Conservation (phyloP, 2,329 filamentous ascomycete species). For the Fusarium staphyleae region DNA sequence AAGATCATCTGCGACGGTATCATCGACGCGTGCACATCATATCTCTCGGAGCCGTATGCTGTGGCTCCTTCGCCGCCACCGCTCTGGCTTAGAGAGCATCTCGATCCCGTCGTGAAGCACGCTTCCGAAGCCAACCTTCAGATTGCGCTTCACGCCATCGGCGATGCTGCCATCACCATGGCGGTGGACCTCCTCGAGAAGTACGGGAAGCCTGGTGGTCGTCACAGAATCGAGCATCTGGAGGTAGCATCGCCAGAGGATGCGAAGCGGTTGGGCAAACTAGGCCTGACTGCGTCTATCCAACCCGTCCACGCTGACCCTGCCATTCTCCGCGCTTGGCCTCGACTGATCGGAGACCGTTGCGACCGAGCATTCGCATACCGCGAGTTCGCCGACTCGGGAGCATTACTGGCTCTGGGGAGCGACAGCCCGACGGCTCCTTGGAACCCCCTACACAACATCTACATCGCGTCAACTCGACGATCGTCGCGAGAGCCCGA, state of each 20-base stretch:
- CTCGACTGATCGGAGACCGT: constrained; percentile 60
- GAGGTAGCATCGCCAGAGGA: constrained; percentile 64
- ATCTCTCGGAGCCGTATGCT: constrained; percentile 63
- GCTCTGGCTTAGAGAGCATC: constrained; percentile 61
- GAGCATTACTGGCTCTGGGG: constrained; percentile 61
- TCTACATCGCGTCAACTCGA: constrained; percentile 64
- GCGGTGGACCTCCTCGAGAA: constrained; percentile 62
- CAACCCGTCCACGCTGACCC: constrained; percentile 66
- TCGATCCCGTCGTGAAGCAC: constrained; percentile 60
- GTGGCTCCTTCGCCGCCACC: constrained; percentile 52
- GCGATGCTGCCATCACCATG: constrained; percentile 63
- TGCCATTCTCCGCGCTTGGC: constrained; percentile 67
- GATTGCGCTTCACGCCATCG: constrained; percentile 69
- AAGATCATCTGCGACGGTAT: constrained; percentile 71
- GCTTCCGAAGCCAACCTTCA: constrained; percentile 63
- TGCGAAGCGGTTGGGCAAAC: constrained; percentile 59
- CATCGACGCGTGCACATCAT: constrained; percentile 68
- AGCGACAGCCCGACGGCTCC: constrained; percentile 65
- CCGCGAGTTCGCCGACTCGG: constrained; percentile 62
- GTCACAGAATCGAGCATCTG: constrained; percentile 70
- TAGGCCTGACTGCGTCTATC: constrained; percentile 65
- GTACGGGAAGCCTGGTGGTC: constrained; percentile 50
- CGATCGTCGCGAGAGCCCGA: constrained; percentile 58
- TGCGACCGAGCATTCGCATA: constrained; percentile 67
- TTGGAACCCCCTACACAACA: constrained; percentile 58